These are phyloP conservation scores for Tuber calosporum DNA, from an alignment of 495 filamentous ascomycete species.

Conservation along the genomic window DNA sequence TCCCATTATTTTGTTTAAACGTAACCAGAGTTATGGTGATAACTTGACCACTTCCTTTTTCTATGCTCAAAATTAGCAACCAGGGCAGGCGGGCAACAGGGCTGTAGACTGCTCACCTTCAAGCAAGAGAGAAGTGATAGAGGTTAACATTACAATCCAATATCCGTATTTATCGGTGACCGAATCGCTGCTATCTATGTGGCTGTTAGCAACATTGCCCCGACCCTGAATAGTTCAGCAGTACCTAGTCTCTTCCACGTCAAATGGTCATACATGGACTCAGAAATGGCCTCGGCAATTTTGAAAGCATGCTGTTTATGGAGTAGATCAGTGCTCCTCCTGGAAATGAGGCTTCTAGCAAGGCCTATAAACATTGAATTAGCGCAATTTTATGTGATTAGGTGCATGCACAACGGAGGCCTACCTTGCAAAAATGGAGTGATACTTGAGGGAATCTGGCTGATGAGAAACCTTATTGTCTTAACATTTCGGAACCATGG, in stretches of 20 bases:
- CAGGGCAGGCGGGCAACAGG: conserved; percentile 10
- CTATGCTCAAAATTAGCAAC: conserved; percentile 21
- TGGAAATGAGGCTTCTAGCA: conserved; percentile 68
- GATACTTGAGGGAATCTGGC: conserved; percentile 53
- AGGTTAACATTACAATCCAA: conserved; percentile 70
- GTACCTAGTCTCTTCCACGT: conserved; percentile 40
- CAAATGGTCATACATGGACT: conserved; percentile 49
- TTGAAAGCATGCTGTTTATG: conserved; percentile 58
- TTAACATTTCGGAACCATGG: conserved; percentile 70
- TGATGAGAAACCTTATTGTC: conserved; percentile 66
- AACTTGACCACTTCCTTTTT: conserved; percentile 44
- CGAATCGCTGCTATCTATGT: conserved; percentile 36
- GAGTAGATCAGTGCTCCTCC: conserved; percentile 57
- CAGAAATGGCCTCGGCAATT: conserved; percentile 72
- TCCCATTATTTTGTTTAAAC: conserved; percentile 73
- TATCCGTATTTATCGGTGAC: conserved; percentile 57
- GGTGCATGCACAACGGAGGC: not conserved
- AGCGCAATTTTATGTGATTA: not conserved
- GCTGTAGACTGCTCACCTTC: conserved; percentile 49
- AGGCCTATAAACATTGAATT: conserved; percentile 46
- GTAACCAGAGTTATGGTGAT: conserved; percentile 74
- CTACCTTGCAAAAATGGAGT: conserved; percentile 42
- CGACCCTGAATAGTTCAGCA: not conserved
- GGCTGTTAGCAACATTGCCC: conserved; percentile 14
- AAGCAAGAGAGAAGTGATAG: conserved; percentile 68